Evolutionary conservation across 805 yeast genomes (phyloP), one percentile per base, ranked within the genome.

Genomic region (Clavispora fructus): DNA sequence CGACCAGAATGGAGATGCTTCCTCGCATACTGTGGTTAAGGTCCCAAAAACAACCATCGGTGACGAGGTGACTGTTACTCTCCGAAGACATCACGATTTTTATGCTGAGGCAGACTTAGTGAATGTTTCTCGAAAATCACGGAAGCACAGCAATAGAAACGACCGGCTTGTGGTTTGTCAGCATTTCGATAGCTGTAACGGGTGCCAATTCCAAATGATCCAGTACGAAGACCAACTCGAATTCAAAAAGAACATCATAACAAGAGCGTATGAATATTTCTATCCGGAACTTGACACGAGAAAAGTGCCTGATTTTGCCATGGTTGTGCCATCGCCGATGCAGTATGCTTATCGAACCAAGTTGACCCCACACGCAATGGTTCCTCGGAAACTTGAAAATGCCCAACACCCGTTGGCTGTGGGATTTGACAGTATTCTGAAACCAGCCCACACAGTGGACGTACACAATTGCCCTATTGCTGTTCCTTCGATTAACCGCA

Each of bases 131-230:
- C 50, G 45, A 7, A 41, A 30, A 6, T 44, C 51, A 6, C 37
- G 31, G 11, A 42, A 37, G 17, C 40, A n/a, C 7, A 47, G 51
- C 17, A 39, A 27, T 10, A 53, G 74, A 40, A 56, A 63, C 23
- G 61, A 68, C 37, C 32, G 47, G 12, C 53, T 66, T 14, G 53
- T 67, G 2, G 47, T 58, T 5, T 73, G 78, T 47, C 51, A 56
- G 9, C 62, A 69, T 35, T 73, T 73, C 47, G 51, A 61, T 9
- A 51, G 47, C 28, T 73, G 78, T 45, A 53, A 60, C 40, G 78
- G 77, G 1, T 73, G 78, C 49, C 73, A 71, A 42, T 58, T 67
- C 17, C 78, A 73, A 46, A 69, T 69, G 74, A 28, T 72, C 14
- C 46, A 57, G 5, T 67, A 72, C 43, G 66, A 65, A 4, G 60